Base-by-base conservation (phyloP, 306 rosid genomes). In the Quercus cerris region DNA sequence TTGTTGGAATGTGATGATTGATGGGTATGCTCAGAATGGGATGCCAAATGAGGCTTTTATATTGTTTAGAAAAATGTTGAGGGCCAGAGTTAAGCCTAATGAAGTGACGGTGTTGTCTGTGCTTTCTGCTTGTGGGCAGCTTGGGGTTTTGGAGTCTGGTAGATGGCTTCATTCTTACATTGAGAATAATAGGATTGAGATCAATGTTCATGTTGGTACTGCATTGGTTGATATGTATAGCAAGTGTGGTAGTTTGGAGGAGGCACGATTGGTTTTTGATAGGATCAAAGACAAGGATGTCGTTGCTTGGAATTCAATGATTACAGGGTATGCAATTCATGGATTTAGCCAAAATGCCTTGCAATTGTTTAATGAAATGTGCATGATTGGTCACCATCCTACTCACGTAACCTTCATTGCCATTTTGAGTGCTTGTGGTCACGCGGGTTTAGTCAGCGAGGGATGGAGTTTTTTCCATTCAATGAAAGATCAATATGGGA, bases 1-100 rank as follows among this genome's bases (percentile, higher is more conserved):
- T 73, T 90, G 93, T 81, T 94, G 97, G 98, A 94, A 94, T 38
- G 97, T 90, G 85, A 94, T 94, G 90, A 89, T 92, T 64, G 94
- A 88, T 75, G 98, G 96, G 70, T 89, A 88, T 55, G 72, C 97
- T 56, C 94, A 89, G 56, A 85, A 86, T 77, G 97, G 97, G 78
- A 75, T 71, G 59, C 94, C 96, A 3, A 85, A 87, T 56, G 94
- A 94, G 73, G 84, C 90, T 18, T 80, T 92, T 78, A 78, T 78
- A 71, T 85, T 92, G 52, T 92, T 90, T 81, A 81, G 94, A 83
- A 75, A 76, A 81, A 92, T 94, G 98, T 68, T 92, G 78, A 78
- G 38, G 2, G 85, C 78, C 5, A 86, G 83, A 62, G 82, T 86
- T 64, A 84, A 78, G 84, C 95, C 97, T n/a, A 80, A 89, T 76